Percentiles rank a stretch among this genome's conserved stretches.
Conservation (phyloP, 768 basidiomycete species). For the Myochromella boudieri region DNA sequence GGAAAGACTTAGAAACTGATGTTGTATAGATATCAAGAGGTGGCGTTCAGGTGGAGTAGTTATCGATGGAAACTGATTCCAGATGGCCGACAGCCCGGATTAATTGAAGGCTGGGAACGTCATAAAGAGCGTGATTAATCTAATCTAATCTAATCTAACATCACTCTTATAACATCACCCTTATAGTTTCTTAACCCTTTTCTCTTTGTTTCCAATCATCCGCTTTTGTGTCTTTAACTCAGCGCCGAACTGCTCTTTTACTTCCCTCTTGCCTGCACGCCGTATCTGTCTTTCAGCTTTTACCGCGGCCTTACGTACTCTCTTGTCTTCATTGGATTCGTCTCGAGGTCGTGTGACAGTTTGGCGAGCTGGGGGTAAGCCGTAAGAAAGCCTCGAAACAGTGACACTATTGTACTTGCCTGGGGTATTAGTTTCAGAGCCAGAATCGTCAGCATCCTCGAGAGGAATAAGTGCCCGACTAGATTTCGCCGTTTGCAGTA, state of each 20-base stretch:
- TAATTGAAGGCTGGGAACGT: not conserved
- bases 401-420: constrained; percentile 15
- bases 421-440: constrained; percentile 24
- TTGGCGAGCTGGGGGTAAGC: constrained; percentile 11
- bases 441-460: constrained; percentile 24
- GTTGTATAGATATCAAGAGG: constrained; percentile 4
- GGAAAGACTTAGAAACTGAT: too few species aligned
- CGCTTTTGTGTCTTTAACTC: constrained; percentile 66
- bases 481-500: constrained; percentile 19
- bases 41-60: not conserved
- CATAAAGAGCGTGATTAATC: constrained; percentile 3
- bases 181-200: constrained; percentile 45
- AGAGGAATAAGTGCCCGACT: constrained; percentile 7
- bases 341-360: constrained; percentile 71
- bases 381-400: not conserved
- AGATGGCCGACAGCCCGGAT: not conserved
- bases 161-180: constrained; percentile 16
- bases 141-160: constrained; percentile 17
- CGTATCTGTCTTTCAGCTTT: constrained; percentile 67
- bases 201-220: constrained; percentile 44
- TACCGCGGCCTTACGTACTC: constrained; percentile 65
- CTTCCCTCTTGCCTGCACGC: constrained; percentile 65
- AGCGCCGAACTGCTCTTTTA: constrained; percentile 58
- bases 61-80: constrained; percentile 7
- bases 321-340: constrained; percentile 78